A percentile compares a stretch with the other conserved stretches of the same genome.
phyloP scores from a whole-genome alignment of 1,284 basidiomycete species.

The Pseudozyma sp. region DNA sequence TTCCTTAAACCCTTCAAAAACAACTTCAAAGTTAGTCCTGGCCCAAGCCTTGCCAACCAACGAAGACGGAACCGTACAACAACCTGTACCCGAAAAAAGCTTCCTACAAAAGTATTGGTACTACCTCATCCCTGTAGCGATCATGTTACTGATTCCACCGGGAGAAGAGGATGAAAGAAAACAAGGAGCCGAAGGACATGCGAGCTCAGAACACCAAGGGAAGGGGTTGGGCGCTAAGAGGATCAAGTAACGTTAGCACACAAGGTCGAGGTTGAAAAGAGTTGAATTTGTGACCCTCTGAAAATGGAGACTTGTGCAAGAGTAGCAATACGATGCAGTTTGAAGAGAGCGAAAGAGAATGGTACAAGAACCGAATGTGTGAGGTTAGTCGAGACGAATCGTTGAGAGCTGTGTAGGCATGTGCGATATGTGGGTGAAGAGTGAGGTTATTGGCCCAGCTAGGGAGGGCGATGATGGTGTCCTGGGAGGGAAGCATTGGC shows the following conservation, averaged over 20 bases:
- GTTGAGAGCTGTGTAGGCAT: too few relatives aligned
- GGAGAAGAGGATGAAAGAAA: slow-evolving; percentile 32
- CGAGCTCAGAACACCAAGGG: slow-evolving; percentile 9
- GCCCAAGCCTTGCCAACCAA: slow-evolving; percentile 33
- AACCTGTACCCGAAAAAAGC: slow-evolving; percentile 30
- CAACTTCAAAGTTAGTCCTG: not conserved
- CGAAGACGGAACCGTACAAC: slow-evolving; percentile 35
- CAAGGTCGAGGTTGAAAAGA: too few relatives aligned
- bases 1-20: not conserved
- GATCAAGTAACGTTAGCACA: slow-evolving; percentile 9
- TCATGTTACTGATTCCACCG: slow-evolving; percentile 50
- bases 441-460: too few relatives aligned
- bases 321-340: too few relatives aligned
- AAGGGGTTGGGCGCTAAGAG: slow-evolving; percentile 22
- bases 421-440: too few relatives aligned
- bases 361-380: too few relatives aligned
- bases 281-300: too few relatives aligned
- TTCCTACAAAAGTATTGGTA: slow-evolving; percentile 62
- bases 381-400: too few relatives aligned
- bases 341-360: too few relatives aligned
- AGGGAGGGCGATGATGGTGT: too few relatives aligned
- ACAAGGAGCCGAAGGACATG: slow-evolving; percentile 17
- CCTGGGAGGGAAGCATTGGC: too few relatives aligned
- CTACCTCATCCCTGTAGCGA: slow-evolving; percentile 48
- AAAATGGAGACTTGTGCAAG: too few relatives aligned